A percentile compares a stretch with the other conserved stretches of the same genome.
phyloP scores from a whole-genome alignment of 2,329 filamentous ascomycete species.

The Cercospora beticola region DNA sequence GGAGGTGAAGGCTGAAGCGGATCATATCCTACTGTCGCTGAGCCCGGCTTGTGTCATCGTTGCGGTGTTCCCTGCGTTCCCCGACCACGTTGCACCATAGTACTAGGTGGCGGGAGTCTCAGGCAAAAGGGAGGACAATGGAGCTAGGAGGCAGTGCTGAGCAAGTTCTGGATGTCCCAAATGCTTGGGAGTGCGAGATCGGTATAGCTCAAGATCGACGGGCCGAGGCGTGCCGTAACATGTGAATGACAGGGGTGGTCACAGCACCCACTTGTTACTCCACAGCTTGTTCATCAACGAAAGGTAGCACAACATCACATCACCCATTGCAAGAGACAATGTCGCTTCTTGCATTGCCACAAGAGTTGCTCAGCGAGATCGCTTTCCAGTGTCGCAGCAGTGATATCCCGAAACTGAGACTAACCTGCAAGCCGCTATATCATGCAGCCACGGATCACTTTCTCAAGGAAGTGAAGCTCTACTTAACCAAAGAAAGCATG shows the following conservation, averaged over 20 bases:
- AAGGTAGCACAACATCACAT: background rate
- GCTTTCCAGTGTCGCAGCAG: background rate
- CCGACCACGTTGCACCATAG: conserved; percentile 2
- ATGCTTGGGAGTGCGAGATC: background rate
- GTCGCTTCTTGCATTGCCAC: background rate
- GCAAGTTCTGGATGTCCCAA: conserved; percentile 6
- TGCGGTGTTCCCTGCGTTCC: background rate
- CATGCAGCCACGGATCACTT: background rate
- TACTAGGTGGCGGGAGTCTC: background rate
- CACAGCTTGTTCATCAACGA: background rate
- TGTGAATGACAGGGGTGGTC: background rate
- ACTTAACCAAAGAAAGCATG: background rate
- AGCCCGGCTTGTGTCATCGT: conserved; percentile 23
- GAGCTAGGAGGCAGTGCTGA: background rate
- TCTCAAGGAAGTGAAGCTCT: conserved; percentile 1
- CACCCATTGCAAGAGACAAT: background rate
- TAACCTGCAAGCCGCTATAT: background rate
- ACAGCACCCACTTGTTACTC: background rate
- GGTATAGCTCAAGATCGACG: background rate
- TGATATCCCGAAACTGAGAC: background rate
- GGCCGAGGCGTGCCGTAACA: background rate
- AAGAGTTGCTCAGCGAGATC: background rate
- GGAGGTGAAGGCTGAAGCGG: background rate
- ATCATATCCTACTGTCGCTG: conserved; percentile 14
- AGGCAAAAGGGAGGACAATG: background rate